Conservation (phyloP, 352 stramenopile species). For the Globisporangium acanthophoron region DNA sequence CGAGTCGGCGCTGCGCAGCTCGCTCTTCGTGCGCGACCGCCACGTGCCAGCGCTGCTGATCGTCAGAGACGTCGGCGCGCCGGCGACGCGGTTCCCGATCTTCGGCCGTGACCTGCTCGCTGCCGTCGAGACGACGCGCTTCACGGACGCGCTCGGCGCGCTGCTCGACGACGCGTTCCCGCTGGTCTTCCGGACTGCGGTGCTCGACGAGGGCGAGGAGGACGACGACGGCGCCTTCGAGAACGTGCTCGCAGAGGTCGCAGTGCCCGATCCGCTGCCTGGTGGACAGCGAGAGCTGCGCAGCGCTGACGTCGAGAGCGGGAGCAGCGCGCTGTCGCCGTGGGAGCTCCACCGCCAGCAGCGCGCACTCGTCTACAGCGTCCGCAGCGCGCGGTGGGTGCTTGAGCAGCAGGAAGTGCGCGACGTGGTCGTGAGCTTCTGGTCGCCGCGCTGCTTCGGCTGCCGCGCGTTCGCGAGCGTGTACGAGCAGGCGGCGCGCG, state of each 20-base stretch:
- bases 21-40: conserved; percentile 20
- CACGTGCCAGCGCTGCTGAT: conserved; percentile 24
- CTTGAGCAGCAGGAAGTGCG: not conserved
- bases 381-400: not conserved
- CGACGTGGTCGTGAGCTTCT: conserved; percentile 16
- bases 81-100: conserved; percentile 12
- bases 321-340: not conserved
- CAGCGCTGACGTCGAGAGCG: not conserved
- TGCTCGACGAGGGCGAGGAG: not conserved
- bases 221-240: not conserved
- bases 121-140: conserved; percentile 4
- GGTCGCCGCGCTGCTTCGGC: conserved; percentile 14
- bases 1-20: conserved; percentile 19
- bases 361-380: not conserved
- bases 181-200: conserved; percentile 1
- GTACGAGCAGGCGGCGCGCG: conserved; percentile 11
- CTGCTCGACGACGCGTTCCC: conserved; percentile 7
- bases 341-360: conserved; percentile 6
- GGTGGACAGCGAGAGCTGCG: conserved; percentile 1
- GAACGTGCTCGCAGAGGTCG: not conserved
- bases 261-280: not conserved
- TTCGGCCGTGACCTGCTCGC: conserved; percentile 8
- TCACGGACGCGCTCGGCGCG: conserved; percentile 1
- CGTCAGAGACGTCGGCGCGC: conserved; percentile 14
- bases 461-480: conserved; percentile 14